phyloP scores from a whole-genome alignment of 1,284 basidiomycete species.

The Neolentinus lepideus region DNA sequence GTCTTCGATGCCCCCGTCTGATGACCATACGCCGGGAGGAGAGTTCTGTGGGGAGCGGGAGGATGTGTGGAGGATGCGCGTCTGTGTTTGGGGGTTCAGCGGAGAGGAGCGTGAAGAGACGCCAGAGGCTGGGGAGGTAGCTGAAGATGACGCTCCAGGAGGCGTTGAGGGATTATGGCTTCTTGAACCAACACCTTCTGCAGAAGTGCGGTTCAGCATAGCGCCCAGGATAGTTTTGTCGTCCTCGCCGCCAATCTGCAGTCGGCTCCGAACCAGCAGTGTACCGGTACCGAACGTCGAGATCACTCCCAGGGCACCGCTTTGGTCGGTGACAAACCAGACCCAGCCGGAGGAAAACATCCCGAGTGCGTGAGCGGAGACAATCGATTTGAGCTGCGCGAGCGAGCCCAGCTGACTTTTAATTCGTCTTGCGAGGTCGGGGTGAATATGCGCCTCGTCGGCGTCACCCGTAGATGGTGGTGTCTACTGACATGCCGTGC shows the following conservation, averaged over 20 bases:
- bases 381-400: constrained; percentile 65
- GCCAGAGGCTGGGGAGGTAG: constrained; percentile 18
- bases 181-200: background rate
- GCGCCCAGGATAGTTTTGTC: background rate
- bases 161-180: background rate
- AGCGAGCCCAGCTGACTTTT: constrained; percentile 54
- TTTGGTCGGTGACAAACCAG: constrained; percentile 76
- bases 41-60: background rate
- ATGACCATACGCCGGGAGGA: background rate
- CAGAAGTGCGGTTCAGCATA: background rate
- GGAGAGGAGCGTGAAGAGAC: constrained; percentile 15
- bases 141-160: constrained; percentile 3
- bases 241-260: constrained; percentile 1
- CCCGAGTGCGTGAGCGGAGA: constrained; percentile 72
- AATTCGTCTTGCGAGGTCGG: constrained; percentile 34
- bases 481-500: constrained; percentile 29
- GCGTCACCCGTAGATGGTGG: constrained; percentile 32
- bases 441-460: constrained; percentile 38
- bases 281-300: constrained; percentile 91
- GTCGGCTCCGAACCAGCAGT: constrained; percentile 66
- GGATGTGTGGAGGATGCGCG: constrained; percentile 16
- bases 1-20: background rate
- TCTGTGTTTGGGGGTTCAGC: constrained; percentile 18
- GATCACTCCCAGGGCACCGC: constrained; percentile 61
- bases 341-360: constrained; percentile 83